Conservation (phyloP, 1,284 basidiomycete genomes). For the Malassezia brasiliensis region DNA sequence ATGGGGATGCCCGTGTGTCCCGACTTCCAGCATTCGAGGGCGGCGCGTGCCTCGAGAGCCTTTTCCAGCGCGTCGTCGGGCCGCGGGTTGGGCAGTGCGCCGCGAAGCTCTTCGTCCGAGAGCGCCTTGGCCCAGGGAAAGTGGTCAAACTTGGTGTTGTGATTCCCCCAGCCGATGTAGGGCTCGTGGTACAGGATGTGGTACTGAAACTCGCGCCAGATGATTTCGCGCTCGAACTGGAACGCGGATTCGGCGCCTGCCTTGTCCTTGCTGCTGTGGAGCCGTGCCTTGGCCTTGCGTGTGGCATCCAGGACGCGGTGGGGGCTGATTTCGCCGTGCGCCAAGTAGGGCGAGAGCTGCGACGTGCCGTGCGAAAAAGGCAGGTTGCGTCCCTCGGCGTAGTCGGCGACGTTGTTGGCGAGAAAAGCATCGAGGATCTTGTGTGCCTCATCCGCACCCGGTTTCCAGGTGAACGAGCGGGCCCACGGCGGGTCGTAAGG, state of each 20-base stretch:
- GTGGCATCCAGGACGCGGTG: slow-evolving; percentile 3
- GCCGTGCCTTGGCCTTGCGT: background rate
- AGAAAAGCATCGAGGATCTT: background rate
- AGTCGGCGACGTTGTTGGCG: background rate
- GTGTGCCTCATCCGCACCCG: slow-evolving; percentile 2
- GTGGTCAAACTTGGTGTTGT: slow-evolving; percentile 4
- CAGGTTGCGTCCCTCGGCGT: slow-evolving; percentile 2
- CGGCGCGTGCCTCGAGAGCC: background rate
- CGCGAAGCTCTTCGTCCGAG: background rate
- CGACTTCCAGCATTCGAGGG: slow-evolving; percentile 10
- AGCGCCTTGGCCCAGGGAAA: background rate
- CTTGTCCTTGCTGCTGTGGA: background rate
- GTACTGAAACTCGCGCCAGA: slow-evolving; percentile 16
- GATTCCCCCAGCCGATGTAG: slow-evolving; percentile 1
- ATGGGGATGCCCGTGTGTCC: slow-evolving; percentile 14
- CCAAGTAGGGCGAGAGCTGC: slow-evolving; percentile 10
- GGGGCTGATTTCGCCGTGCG: slow-evolving; percentile 15
- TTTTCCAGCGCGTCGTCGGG: background rate
- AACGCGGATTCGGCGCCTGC: background rate
- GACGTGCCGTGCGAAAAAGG: slow-evolving; percentile 10
- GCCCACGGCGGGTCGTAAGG: slow-evolving; percentile 6
- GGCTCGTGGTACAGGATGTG: slow-evolving; percentile 13
- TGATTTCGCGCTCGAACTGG: slow-evolving; percentile 7
- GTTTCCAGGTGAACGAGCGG: slow-evolving; percentile 6
- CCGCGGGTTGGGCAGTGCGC: background rate